phyloP scores from a whole-genome alignment of 352 stramenopile genomes.

The Phytophthora pluvialis region DNA sequence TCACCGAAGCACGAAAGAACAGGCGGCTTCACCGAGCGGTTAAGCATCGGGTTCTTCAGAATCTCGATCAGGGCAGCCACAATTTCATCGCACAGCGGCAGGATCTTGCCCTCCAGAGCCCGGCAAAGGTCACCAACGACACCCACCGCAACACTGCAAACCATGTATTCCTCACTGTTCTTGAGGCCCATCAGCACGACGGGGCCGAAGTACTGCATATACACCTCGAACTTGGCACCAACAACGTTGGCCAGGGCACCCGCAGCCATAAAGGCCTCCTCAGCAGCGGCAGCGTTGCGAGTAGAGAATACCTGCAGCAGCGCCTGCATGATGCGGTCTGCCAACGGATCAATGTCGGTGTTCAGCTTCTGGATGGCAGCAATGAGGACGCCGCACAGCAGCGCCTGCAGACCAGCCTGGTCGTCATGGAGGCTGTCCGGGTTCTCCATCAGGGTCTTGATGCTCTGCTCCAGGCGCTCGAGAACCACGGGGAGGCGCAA shows the following conservation, averaged over 20 bases:
- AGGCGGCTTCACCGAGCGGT: slow-evolving; percentile 96
- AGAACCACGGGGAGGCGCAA: slow-evolving; percentile 77
- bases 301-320: slow-evolving; percentile 96
- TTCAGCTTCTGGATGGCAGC: slow-evolving; percentile 94
- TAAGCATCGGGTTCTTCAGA: slow-evolving; percentile 93
- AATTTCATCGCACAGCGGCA: slow-evolving; percentile 95
- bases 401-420: slow-evolving; percentile 76
- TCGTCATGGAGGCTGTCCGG: slow-evolving; percentile 80
- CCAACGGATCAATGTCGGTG: slow-evolving; percentile 83
- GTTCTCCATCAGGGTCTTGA: slow-evolving; percentile 69
- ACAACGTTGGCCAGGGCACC: slow-evolving; percentile 94
- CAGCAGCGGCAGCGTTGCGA: slow-evolving; percentile 93
- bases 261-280: slow-evolving; percentile 96
- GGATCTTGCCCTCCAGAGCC: slow-evolving; percentile 91
- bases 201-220: slow-evolving; percentile 95
- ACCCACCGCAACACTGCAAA: slow-evolving; percentile 96
- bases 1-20: slow-evolving; percentile 97
- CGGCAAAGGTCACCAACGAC: slow-evolving; percentile 96
- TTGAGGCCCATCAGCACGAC: slow-evolving; percentile 92
- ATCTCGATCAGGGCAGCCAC: slow-evolving; percentile 94
- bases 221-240: slow-evolving; percentile 94
- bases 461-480: slow-evolving; percentile 80
- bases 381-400: slow-evolving; percentile 93
- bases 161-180: slow-evolving; percentile 96
- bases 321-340: slow-evolving; percentile 95